phyloP scores from a whole-genome alignment of 805 yeast genomes.

The Dipodascus albidus region DNA sequence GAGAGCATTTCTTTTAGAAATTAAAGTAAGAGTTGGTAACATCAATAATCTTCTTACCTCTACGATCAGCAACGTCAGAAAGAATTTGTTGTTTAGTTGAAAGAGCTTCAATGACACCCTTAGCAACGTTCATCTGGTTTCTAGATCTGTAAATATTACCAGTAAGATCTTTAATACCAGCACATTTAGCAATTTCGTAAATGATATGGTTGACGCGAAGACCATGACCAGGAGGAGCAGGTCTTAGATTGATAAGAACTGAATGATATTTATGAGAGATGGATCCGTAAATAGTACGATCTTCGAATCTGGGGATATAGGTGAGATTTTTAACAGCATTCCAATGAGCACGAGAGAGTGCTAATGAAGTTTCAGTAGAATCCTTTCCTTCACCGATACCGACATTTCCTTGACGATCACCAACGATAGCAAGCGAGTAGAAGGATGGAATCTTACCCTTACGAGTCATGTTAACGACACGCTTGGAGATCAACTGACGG shows the following conservation, averaged over 20 bases:
- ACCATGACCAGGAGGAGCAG: conserved; percentile 91
- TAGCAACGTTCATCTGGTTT: conserved; percentile 89
- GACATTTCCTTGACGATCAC: conserved; percentile 86
- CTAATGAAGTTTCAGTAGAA: conserved; percentile 59
- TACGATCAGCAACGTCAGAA: conserved; percentile 77
- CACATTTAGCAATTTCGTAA: conserved; percentile 82
- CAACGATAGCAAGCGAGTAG: conserved; percentile 80
- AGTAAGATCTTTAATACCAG: conserved; percentile 86
- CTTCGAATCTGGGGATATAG: conserved; percentile 76
- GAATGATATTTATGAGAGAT: conserved; percentile 80
- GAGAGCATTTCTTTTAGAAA: no score
- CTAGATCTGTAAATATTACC: conserved; percentile 89
- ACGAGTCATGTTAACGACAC: conserved; percentile 83
- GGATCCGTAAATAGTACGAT: conserved; percentile 82
- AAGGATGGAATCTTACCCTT: conserved; percentile 80
- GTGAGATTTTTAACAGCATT: conserved; percentile 80
- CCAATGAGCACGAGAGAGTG: conserved; percentile 81
- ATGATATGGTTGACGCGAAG: conserved; percentile 83
- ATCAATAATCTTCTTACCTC: conserved; percentile 94
- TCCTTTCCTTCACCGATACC: conserved; percentile 95
- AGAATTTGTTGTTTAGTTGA: conserved; percentile 60
- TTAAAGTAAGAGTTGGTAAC: conserved; percentile 77
- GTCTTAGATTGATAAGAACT: conserved; percentile 64
- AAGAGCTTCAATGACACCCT: conserved; percentile 80
- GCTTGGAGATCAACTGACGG: conserved; percentile 38